A percentile compares a stretch with the other conserved stretches of the same genome.
Conservation (phyloP, 2,329 filamentous ascomycete genomes). For the Cladorrhinum sp. region DNA sequence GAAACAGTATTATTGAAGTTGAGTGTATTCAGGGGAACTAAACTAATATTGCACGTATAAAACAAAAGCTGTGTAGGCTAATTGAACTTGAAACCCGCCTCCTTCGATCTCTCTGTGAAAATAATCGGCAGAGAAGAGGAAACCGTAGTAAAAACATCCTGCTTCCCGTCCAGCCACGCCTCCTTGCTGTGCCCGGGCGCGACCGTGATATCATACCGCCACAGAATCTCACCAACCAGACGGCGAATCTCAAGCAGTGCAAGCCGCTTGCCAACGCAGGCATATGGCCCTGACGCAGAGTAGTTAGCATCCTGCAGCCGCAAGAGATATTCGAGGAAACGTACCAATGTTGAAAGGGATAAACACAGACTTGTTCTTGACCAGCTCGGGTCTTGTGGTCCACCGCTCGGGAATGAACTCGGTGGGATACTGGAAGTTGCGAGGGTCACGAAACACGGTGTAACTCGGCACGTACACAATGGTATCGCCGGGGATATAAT, state of each 20-base stretch:
- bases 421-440: slow-evolving; percentile 12
- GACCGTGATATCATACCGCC: slow-evolving; percentile 21
- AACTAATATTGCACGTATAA: too few species aligned
- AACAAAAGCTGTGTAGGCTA: too few species aligned
- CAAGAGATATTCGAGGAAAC: too few species aligned
- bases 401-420: slow-evolving; percentile 26
- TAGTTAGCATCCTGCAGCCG: too few species aligned
- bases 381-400: slow-evolving; percentile 13
- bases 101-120: slow-evolving; percentile 9
- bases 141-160: slow-evolving; percentile 25
- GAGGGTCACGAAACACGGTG: slow-evolving; percentile 21
- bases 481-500: slow-evolving; percentile 24
- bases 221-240: slow-evolving; percentile 19
- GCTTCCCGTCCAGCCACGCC: slow-evolving; percentile 23
- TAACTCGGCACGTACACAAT: slow-evolving; percentile 25
- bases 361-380: slow-evolving; percentile 9
- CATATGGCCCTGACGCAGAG: too few species aligned
- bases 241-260: slow-evolving; percentile 18
- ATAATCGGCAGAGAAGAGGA: slow-evolving; percentile 17
- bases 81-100: too few species aligned
- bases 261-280: slow-evolving; percentile 16
- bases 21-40: background rate
- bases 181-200: slow-evolving; percentile 20
- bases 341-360: slow-evolving; percentile 17
- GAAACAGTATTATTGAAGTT: background rate